A percentile compares a stretch with the other conserved stretches of the same genome.
phyloP scores from a whole-genome alignment of 2,329 filamentous ascomycete genomes.

The Cordyceps militaris region DNA sequence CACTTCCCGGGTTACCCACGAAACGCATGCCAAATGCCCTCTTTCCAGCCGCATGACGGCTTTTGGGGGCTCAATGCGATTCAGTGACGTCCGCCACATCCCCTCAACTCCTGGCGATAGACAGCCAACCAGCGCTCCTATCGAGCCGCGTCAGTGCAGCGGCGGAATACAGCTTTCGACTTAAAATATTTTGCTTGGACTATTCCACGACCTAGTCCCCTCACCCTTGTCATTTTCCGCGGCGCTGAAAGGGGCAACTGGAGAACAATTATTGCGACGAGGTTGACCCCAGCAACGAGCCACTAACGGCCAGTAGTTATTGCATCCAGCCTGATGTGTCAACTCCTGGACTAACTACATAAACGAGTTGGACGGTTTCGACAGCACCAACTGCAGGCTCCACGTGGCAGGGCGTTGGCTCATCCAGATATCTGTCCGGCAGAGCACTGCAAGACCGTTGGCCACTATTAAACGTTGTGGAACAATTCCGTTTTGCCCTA shows the following conservation, averaged over 20 bases:
- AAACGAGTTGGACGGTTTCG: background rate
- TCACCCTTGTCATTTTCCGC: background rate
- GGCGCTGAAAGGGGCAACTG: background rate
- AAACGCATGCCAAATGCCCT: background rate
- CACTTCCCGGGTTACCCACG: background rate
- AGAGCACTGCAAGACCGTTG: background rate
- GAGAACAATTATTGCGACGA: background rate
- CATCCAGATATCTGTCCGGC: background rate
- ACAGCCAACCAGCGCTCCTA: too few species aligned
- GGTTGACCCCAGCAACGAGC: background rate
- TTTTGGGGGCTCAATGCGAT: constrained; percentile 6
- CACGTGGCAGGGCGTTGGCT: background rate
- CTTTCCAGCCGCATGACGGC: background rate
- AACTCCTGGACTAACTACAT: background rate
- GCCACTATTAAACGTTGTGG: background rate
- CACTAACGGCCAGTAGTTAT: background rate
- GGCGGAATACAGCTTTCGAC: background rate
- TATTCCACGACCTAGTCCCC: background rate
- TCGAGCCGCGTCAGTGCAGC: background rate
- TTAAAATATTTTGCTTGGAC: background rate
- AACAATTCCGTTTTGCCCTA: background rate
- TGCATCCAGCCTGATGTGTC: too few species aligned
- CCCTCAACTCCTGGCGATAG: background rate
- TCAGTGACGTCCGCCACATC: background rate
- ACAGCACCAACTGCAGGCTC: background rate